These are phyloP conservation scores for Sordariomycetes sp. DNA, from an alignment of 2,329 filamentous ascomycete species.

Conservation along the genomic window DNA sequence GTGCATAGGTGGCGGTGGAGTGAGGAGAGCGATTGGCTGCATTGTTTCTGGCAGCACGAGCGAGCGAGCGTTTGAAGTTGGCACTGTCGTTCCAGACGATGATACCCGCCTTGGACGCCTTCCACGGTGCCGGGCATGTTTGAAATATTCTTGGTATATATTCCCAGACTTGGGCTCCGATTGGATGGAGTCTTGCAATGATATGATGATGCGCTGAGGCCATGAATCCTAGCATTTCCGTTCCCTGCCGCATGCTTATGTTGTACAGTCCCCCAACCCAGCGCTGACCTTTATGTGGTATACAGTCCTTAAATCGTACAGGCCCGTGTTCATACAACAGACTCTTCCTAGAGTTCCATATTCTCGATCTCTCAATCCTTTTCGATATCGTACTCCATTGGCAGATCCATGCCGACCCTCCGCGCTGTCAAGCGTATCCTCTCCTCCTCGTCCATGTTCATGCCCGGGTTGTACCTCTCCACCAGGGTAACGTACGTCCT, in stretches of 20 bases:
- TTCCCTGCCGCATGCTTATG: neutral
- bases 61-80: neutral
- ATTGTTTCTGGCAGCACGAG: neutral
- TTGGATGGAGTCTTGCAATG: neutral
- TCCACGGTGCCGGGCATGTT: neutral
- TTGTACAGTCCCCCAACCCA: no score
- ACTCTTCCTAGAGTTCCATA: neutral
- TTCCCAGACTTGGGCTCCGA: neutral
- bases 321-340: no score
- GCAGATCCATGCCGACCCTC: slow-evolving; percentile 85
- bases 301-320: no score
- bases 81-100: slow-evolving; percentile 3
- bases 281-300: no score
- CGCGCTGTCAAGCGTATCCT: slow-evolving; percentile 73
- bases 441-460: slow-evolving; percentile 81
- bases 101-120: slow-evolving; percentile 4
- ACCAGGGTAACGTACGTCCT: slow-evolving; percentile 70
- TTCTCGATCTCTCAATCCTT: neutral
- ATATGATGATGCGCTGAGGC: neutral
- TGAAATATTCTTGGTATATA: slow-evolving; percentile 1
- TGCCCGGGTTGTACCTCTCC: slow-evolving; percentile 89
- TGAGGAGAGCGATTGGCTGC: neutral
- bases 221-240: neutral
- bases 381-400: slow-evolving; percentile 43
- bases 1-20: no score